phyloP scores from a whole-genome alignment of 73 alveolate species.

The Breviolum minutum region DNA sequence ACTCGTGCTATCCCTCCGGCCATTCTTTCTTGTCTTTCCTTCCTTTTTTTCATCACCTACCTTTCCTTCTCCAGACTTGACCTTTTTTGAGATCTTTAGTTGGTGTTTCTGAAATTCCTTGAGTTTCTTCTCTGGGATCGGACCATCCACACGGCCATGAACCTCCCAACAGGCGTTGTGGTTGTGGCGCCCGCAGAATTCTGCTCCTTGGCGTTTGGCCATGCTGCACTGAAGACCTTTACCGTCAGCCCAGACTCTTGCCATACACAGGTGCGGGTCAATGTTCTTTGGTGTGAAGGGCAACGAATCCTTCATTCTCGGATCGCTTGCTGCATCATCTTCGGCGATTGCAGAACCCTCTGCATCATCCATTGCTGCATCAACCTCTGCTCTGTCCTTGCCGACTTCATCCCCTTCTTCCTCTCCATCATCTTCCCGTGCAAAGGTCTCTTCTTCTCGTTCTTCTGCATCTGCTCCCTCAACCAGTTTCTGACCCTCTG shows the following conservation, averaged over 20 bases:
- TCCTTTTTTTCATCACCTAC: background rate
- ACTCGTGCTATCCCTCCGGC: background rate
- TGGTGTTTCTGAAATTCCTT: slow-evolving; percentile 29
- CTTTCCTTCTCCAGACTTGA: background rate
- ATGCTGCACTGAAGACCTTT: slow-evolving; percentile 17
- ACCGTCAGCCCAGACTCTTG: slow-evolving; percentile 30
- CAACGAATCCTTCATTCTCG: background rate
- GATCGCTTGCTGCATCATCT: background rate
- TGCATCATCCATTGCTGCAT: background rate
- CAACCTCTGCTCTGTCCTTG: background rate
- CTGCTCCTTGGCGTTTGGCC: background rate
- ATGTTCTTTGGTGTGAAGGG: slow-evolving; percentile 32
- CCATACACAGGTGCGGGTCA: slow-evolving; percentile 23
- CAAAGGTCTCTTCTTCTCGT: background rate
- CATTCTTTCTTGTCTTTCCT: background rate
- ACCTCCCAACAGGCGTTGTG: background rate
- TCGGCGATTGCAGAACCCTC: background rate
- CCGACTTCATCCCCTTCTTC: background rate
- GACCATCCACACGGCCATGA: slow-evolving; percentile 61
- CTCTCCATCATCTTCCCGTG: background rate
- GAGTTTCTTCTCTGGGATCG: slow-evolving; percentile 32
- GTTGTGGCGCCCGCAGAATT: background rate
- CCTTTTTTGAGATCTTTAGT: background rate
- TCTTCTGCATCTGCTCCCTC: background rate
- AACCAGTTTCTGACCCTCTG: background rate